Evolutionary conservation across 2,329 filamentous ascomycete species (phyloP).

Genomic region (Apiospora malaysiana): DNA sequence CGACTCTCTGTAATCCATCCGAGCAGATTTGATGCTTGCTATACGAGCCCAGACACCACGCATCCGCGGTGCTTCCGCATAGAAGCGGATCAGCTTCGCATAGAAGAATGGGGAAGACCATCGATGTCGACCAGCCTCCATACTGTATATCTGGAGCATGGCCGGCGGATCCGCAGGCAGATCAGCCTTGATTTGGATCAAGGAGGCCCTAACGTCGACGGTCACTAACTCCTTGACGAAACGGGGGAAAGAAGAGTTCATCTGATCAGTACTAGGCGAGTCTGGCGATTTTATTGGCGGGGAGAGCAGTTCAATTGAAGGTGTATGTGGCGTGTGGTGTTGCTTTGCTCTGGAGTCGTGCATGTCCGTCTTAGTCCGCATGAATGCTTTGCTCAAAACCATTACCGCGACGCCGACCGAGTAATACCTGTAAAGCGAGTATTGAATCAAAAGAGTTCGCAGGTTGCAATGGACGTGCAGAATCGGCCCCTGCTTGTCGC

Average conservation of each 20-base stretch:
- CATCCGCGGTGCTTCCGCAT: conserved; percentile 85
- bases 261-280: conserved; percentile 36
- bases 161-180: conserved; percentile 89
- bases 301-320: conserved; percentile 42
- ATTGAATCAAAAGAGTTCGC: conserved; percentile 80
- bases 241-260: conserved; percentile 40
- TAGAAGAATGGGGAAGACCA: conserved; percentile 85
- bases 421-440: conserved; percentile 94
- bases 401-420: conserved; percentile 81
- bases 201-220: conserved; percentile 79
- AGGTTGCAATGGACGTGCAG: conserved; percentile 86
- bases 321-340: conserved; percentile 33
- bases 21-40: conserved; percentile 79
- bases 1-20: conserved; percentile 80
- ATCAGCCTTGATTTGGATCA: conserved; percentile 86
- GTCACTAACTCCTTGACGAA: conserved; percentile 71
- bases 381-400: conserved; percentile 75
- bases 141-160: conserved; percentile 85
- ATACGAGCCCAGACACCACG: conserved; percentile 85
- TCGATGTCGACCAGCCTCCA: conserved; percentile 84
- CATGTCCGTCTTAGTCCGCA: conserved; percentile 54
- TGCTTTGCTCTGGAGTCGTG: conserved; percentile 40
- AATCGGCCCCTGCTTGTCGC: conserved; percentile 84
- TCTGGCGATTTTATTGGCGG: conserved; percentile 45
- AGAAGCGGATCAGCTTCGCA: conserved; percentile 80